Base-by-base conservation (phyloP, 2,329 filamentous ascomycete genomes). In the Tolypocladium pustulatum region DNA sequence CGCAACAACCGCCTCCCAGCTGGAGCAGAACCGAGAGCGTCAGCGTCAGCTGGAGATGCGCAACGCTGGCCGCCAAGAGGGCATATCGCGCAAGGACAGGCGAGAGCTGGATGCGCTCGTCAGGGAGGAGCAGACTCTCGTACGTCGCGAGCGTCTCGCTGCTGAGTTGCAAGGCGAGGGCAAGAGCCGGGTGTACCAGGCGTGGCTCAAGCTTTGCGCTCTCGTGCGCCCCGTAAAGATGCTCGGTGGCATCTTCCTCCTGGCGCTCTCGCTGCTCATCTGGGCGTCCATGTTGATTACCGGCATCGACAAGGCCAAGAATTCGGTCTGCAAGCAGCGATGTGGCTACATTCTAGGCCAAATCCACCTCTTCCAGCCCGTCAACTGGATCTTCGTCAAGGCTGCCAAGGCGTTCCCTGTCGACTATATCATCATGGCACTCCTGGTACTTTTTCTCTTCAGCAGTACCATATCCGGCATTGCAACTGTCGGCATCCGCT, bases 231-330 rank as follows among this genome's bases (percentile, higher is more conserved):
- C 94, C 1, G 76, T 99, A 66, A 96, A 96, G 76, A 83, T 97
- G 49, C 72, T 97, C 17, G 88, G 90, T 1, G 94, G 94, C 17
- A 78, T 97, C 55, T 65, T 96, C 0, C 76, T 97, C 3, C 80
- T 97, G 37, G 64, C 91, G 1, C 71, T 96, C 27, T 81, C 90
- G 0, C 73, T 96, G 17, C 65, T 96, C 49, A 81, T 95, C 64
- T 96, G 91, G 82, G 82, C 88, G 10, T 96, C 90, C 15, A 97
- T 99, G 91, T 82, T 97, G 65, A 89, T 97, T 69, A 97, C 93
- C 0, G 89, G 86, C 64, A 91, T 97, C 68, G 94, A 99, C 81
- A 97, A 97, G 77, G 90, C 91, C 40, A 92, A 89, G 72, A 97
- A 97, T 76, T 97, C 92, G 4, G 78, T 95, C 62, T 99, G 94